Base-by-base conservation (phyloP, 176 grass and related monocot genomes). In the Phragmites australis region DNA sequence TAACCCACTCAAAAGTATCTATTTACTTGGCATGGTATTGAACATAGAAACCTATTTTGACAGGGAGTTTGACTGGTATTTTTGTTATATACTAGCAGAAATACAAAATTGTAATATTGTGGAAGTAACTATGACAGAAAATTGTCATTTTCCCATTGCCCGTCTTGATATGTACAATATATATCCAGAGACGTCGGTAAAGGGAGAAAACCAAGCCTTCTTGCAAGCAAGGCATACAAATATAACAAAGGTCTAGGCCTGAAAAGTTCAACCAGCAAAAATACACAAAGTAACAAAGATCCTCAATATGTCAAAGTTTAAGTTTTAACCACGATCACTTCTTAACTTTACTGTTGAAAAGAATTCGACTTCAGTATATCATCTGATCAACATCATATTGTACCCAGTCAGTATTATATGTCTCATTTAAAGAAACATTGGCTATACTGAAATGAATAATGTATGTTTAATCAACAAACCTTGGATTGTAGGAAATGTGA, bases 401-500 rank as follows among this genome's bases (percentile, higher is more conserved):
- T 27, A 77, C 19, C 14, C 9, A 50, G 31, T 48, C 10, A 65
- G 41, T 21, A 63, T 51, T 74, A 70, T 21, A 56, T 62, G 8
- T 59, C 7, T 32, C 1, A 65, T 51, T 16, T 53, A 30, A 16
- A 68, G 52, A 19, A 52, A 78, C 19, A 42, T 71, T 45, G 11
- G 46, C 72, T 39, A 52, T 75, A 29, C 31, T 32, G 46, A 59
- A 56, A 68, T 19, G 14, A 44, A 85, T 31, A 84, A 1, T 59
- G 22, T 41, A 72, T 56, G 50, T 39, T 60, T 65, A 60, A 6
- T 73, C 55, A 79, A 53, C 70, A 65, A 80, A 99, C 97, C 97
- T 99, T 50, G 97, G 93, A 58, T 93, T 99, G 76, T 96, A 99
- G 89, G 82, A 90, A 44, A 99, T 89, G 68, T 76, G 68, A 70